Conservation (phyloP, 257 asterid genomes). For the Nyctanthes arbortristis region DNA sequence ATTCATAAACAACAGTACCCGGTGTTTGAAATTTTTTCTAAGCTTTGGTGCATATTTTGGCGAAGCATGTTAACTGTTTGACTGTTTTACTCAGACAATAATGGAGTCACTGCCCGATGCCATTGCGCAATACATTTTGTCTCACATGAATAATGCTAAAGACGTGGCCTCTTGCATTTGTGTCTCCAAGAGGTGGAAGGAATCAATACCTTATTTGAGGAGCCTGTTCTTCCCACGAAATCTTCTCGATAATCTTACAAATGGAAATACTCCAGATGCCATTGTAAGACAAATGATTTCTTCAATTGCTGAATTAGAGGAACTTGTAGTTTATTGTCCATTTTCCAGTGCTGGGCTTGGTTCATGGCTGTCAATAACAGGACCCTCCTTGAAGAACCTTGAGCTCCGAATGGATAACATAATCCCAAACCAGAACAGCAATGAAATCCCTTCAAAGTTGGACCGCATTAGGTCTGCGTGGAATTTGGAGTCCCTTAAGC, state of each 20-base stretch:
- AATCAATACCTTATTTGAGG: conserved; percentile 61
- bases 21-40: background rate
- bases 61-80: conserved; percentile 43
- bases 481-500: conserved; percentile 81
- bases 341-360: conserved; percentile 67
- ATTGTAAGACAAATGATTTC: conserved; percentile 55
- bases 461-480: conserved; percentile 65
- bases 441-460: conserved; percentile 62
- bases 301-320: conserved; percentile 54
- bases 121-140: conserved; percentile 64
- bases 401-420: conserved; percentile 92
- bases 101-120: conserved; percentile 94
- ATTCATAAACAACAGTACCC: background rate
- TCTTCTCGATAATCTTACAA: conserved; percentile 62
- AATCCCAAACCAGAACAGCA: conserved; percentile 37
- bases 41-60: background rate
- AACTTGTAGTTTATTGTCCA: conserved; percentile 85
- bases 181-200: conserved; percentile 94
- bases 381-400: conserved; percentile 58
- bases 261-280: conserved; percentile 58
- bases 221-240: conserved; percentile 77
- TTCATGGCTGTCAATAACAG: conserved; percentile 62
- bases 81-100: conserved; percentile 40
- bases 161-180: conserved; percentile 81
- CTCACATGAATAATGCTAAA: conserved; percentile 64